Percentiles rank a stretch among this genome's conserved stretches.
phyloP scores from a whole-genome alignment of 352 stramenopile genomes.

The Phytophthora boehmeriae region DNA sequence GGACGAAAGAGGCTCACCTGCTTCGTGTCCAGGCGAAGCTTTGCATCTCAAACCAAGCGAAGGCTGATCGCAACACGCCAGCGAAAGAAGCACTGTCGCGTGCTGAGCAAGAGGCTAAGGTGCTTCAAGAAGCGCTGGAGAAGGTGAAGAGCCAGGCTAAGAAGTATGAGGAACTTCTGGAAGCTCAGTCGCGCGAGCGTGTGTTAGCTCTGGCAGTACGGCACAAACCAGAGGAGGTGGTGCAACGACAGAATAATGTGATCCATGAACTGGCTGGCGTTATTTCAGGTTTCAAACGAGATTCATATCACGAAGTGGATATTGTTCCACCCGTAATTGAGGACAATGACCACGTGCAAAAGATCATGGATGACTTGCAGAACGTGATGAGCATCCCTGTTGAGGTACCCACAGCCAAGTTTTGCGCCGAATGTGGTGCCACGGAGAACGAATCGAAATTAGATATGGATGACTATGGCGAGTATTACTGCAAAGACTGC shows the following conservation, averaged over 20 bases:
- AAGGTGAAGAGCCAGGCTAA: slow-evolving; percentile 86
- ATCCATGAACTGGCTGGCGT: slow-evolving; percentile 74
- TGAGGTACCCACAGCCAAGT: slow-evolving; percentile 75
- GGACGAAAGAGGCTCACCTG: slow-evolving; percentile 77
- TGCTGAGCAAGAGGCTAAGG: slow-evolving; percentile 71
- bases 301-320: slow-evolving; percentile 77
- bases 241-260: slow-evolving; percentile 83
- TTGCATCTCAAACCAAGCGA: slow-evolving; percentile 67
- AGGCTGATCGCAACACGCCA: slow-evolving; percentile 36
- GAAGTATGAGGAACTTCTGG: slow-evolving; percentile 85
- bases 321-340: slow-evolving; percentile 64
- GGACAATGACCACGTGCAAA: slow-evolving; percentile 66
- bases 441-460: slow-evolving; percentile 80
- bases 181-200: slow-evolving; percentile 69
- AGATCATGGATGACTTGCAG: slow-evolving; percentile 78
- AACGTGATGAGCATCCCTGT: slow-evolving; percentile 85
- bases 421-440: slow-evolving; percentile 78
- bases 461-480: slow-evolving; percentile 80
- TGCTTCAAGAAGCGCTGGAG: slow-evolving; percentile 82
- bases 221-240: slow-evolving; percentile 78
- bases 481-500: slow-evolving; percentile 90
- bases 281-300: slow-evolving; percentile 78
- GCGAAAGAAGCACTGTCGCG: slow-evolving; percentile 75
- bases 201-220: slow-evolving; percentile 72
- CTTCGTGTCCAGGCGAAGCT: slow-evolving; percentile 84